Percentiles rank a stretch among this genome's conserved stretches.
phyloP scores from a whole-genome alignment of 148 eudicot species.

The Vaccinium corymbosum region DNA sequence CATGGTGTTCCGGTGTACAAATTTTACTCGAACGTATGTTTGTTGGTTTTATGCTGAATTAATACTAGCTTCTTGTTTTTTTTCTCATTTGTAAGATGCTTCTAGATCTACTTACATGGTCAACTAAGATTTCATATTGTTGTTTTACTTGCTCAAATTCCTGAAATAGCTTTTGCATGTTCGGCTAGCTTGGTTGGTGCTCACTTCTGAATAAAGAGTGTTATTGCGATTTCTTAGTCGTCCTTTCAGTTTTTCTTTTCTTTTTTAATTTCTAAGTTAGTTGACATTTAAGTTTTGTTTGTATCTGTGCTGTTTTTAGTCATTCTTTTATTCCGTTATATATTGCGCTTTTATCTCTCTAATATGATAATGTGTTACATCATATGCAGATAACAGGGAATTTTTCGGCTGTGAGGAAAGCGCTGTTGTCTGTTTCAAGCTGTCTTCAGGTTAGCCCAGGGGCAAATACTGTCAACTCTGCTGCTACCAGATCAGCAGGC shows the following conservation, averaged over 20 bases:
- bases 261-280: not conserved
- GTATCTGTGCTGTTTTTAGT: not conserved
- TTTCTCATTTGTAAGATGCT: not conserved
- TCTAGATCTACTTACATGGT: not conserved
- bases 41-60: not conserved
- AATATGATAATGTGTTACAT: not conserved
- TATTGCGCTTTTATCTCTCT: not conserved
- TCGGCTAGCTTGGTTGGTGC: not conserved
- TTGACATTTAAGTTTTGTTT: not conserved
- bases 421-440: conserved; percentile 47
- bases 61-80: not conserved
- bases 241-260: not conserved
- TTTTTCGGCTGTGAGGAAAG: conserved; percentile 48
- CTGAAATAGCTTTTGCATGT: not conserved
- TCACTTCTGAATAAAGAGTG: not conserved
- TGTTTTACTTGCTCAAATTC: not conserved
- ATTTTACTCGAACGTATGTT: not conserved
- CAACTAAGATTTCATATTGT: not conserved
- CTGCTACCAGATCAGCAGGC: conserved; percentile 12
- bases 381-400: conserved; percentile 48
- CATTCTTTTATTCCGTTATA: not conserved
- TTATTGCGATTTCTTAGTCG: not conserved
- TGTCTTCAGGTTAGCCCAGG: conserved; percentile 53
- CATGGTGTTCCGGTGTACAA: not conserved
- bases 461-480: conserved; percentile 26